These are phyloP conservation scores for Leccinum solheimii DNA, from an alignment of 1,284 basidiomycete species.

Conservation along the genomic window DNA sequence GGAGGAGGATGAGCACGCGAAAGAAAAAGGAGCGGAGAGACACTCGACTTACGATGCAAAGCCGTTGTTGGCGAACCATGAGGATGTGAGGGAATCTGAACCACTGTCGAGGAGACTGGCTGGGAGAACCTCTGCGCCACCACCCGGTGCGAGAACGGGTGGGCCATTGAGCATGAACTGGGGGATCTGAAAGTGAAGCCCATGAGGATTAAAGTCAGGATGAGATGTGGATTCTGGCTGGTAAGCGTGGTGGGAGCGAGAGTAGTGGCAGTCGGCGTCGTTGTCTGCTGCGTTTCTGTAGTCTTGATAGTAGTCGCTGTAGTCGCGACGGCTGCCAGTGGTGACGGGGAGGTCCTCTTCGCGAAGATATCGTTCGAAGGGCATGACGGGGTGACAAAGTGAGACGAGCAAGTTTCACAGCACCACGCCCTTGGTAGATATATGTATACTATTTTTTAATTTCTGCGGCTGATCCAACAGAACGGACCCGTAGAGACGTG, in stretches of 20 bases:
- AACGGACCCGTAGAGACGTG: conserved; percentile 1
- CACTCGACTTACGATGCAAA: conserved; percentile 35
- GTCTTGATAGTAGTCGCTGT: conserved; percentile 21
- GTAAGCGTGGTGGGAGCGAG: conserved; percentile 5
- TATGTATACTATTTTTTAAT: not conserved
- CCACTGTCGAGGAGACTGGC: conserved; percentile 41
- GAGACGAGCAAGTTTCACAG: not conserved
- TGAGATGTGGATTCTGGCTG: conserved; percentile 10
- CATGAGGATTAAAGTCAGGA: conserved; percentile 29
- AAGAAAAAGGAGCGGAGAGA: not conserved
- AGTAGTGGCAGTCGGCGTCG: conserved; percentile 13
- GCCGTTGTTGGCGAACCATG: conserved; percentile 52
- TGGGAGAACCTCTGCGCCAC: conserved; percentile 68
- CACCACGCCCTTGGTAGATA: not conserved
- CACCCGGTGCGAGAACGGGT: conserved; percentile 64
- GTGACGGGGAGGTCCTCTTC: conserved; percentile 14
- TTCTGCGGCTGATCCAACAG: conserved; percentile 16
- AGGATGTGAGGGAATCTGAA: conserved; percentile 36
- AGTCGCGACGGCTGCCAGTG: conserved; percentile 3
- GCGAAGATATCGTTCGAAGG: conserved; percentile 41
- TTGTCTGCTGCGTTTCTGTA: conserved; percentile 4
- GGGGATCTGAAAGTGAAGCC: conserved; percentile 62
- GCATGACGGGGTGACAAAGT: conserved; percentile 27
- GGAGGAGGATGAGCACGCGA: conserved; percentile 17
- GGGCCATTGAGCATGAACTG: conserved; percentile 57